Conservation (phyloP, 1,284 basidiomycete genomes). For the Naganishia liquefaciens region DNA sequence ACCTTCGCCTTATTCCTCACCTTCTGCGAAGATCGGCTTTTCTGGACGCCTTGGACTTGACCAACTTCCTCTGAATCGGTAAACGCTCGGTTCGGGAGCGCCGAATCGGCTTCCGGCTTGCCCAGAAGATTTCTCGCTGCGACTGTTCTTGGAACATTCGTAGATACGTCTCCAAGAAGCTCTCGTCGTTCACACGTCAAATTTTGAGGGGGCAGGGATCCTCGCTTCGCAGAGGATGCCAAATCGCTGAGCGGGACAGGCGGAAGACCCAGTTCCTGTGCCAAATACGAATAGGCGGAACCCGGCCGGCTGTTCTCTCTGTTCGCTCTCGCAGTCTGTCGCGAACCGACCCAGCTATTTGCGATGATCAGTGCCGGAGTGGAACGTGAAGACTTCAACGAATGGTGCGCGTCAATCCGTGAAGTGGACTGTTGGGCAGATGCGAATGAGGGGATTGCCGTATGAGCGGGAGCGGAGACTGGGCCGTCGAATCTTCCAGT, state of each 20-base stretch:
- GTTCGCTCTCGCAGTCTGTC: conserved; percentile 4
- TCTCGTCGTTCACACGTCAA: neutral
- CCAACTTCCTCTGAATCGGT: neutral
- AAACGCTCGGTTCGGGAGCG: no score
- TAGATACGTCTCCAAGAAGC: neutral
- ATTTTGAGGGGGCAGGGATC: neutral
- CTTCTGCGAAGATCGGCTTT: conserved; percentile 17
- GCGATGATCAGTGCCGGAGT: conserved; percentile 12
- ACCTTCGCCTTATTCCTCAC: conserved; percentile 1
- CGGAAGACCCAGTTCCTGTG: conserved; percentile 3
- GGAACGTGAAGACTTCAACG: conserved; percentile 23
- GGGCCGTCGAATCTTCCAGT: conserved; percentile 15
- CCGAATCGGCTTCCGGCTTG: no score
- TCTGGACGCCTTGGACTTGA: neutral
- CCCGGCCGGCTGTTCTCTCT: conserved; percentile 7
- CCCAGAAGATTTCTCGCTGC: no score
- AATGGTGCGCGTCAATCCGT: neutral
- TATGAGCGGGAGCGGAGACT: conserved; percentile 12
- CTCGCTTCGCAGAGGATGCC: neutral
- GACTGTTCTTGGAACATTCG: neutral
- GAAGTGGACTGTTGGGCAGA: conserved; percentile 18
- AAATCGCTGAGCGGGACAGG: conserved; percentile 2
- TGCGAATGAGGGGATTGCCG: conserved; percentile 1
- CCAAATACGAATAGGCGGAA: conserved; percentile 20
- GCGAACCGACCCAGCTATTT: conserved; percentile 19